These are phyloP conservation scores for Platanus orientalis DNA, from an alignment of 164 flowering plant genomes.

Conservation along the genomic window DNA sequence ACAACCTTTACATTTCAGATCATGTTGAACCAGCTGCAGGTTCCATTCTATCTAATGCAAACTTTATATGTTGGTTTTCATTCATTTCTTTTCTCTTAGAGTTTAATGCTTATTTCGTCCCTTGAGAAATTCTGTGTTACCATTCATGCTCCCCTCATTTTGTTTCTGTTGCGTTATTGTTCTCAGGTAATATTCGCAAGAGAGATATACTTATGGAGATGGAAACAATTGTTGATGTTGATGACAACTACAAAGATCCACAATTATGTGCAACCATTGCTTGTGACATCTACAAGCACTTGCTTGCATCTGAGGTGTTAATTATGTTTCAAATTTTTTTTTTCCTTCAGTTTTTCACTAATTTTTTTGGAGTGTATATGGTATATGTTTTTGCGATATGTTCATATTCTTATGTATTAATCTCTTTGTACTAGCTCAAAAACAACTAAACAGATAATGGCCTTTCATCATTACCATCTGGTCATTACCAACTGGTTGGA, in stretches of 20 bases:
- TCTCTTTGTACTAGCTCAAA: no score
- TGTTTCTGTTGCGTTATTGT: background rate
- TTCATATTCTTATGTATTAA: no score
- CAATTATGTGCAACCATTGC: slow-evolving; percentile 88
- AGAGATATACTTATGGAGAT: slow-evolving; percentile 42
- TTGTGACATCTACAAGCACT: slow-evolving; percentile 84
- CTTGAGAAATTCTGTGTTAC: background rate
- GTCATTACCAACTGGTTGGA: no score
- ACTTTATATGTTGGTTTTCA: background rate
- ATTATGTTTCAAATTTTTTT: no score
- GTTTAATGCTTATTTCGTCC: background rate
- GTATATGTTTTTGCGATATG: no score
- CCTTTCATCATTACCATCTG: no score
- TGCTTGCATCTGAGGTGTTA: slow-evolving; percentile 76
- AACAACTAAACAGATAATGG: no score
- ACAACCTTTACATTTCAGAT: slow-evolving; percentile 63
- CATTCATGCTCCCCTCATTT: no score
- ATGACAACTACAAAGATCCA: slow-evolving; percentile 54
- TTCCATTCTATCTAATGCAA: slow-evolving; percentile 12
- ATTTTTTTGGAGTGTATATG: background rate
- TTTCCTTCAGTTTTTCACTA: no score
- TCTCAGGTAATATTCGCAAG: slow-evolving; percentile 45
- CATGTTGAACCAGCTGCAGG: slow-evolving; percentile 39
- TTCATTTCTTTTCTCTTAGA: background rate
- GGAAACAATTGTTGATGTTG: slow-evolving; percentile 46